These are phyloP conservation scores for Pulveroboletus sp. DNA, from an alignment of 768 basidiomycete species.

Conservation along the genomic window DNA sequence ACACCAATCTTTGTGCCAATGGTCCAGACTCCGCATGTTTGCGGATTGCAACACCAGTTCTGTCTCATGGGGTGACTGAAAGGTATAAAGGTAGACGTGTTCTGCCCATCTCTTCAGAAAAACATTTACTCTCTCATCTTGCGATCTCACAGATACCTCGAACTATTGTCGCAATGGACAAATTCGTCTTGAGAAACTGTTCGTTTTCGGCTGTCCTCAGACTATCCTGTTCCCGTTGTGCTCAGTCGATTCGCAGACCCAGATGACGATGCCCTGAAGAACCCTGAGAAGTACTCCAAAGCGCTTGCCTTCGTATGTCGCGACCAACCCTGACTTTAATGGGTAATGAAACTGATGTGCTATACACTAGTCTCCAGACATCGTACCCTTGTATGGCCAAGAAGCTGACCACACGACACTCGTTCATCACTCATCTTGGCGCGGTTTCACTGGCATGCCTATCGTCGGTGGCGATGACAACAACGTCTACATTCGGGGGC, in stretches of 20 bases:
- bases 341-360: neutral
- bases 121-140: neutral
- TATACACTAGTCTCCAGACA: neutral
- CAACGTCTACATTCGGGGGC: neutral
- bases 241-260: neutral
- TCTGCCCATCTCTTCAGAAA: neutral
- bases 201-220: neutral
- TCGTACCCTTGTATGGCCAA: neutral
- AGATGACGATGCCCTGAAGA: neutral
- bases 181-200: conserved; percentile 7
- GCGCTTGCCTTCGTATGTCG: neutral
- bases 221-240: neutral
- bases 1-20: neutral
- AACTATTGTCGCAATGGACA: conserved; percentile 1
- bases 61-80: neutral
- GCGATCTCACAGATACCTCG: neutral
- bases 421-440: conserved; percentile 5
- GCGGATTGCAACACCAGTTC: neutral
- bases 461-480: neutral
- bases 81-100: conserved; percentile 4
- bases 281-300: neutral
- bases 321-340: neutral
- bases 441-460: neutral
- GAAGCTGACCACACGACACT: neutral
- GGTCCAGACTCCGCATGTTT: neutral